phyloP scores from a whole-genome alignment of 2,329 filamentous ascomycete genomes.

The Ophiocordyceps australis region DNA sequence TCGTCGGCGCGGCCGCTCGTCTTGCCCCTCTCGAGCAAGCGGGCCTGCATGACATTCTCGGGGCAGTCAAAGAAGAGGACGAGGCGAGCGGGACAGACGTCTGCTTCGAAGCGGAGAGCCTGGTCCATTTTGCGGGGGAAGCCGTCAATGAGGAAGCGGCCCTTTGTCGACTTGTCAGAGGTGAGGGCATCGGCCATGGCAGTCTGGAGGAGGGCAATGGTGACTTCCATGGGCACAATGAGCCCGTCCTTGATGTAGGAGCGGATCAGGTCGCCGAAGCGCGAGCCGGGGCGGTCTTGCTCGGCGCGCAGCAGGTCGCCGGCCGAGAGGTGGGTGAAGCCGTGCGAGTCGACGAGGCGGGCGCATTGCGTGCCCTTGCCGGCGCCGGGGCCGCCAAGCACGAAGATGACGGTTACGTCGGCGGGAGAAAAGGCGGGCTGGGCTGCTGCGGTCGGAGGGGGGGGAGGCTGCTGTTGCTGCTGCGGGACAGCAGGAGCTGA shows the following conservation, averaged over 20 bases:
- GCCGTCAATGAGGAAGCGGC: slow-evolving; percentile 61
- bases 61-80: slow-evolving; percentile 92
- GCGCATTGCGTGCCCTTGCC: slow-evolving; percentile 95
- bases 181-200: slow-evolving; percentile 62
- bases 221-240: slow-evolving; percentile 99
- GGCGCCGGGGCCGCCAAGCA: slow-evolving; percentile 86
- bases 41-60: slow-evolving; percentile 70
- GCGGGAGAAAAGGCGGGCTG: slow-evolving; percentile 53
- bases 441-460: slow-evolving; percentile 25
- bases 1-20: slow-evolving; percentile 85
- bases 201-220: slow-evolving; percentile 82
- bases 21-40: slow-evolving; percentile 77
- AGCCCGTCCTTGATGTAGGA: slow-evolving; percentile 84
- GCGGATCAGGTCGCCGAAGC: slow-evolving; percentile 88
- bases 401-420: slow-evolving; percentile 84
- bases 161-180: slow-evolving; percentile 27
- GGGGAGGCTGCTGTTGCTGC: slow-evolving; percentile 9
- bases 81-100: slow-evolving; percentile 66
- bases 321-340: slow-evolving; percentile 83
- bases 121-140: slow-evolving; percentile 98
- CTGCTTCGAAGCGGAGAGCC: slow-evolving; percentile 80
- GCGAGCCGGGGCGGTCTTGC: slow-evolving; percentile 66
- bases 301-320: slow-evolving; percentile 89
- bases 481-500: slow-evolving; percentile 18
- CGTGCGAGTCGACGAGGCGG: slow-evolving; percentile 71